Percentiles rank a stretch among this genome's conserved stretches.
Conservation (phyloP, 2,329 filamentous ascomycete genomes). For the Colletotrichum costaricense region DNA sequence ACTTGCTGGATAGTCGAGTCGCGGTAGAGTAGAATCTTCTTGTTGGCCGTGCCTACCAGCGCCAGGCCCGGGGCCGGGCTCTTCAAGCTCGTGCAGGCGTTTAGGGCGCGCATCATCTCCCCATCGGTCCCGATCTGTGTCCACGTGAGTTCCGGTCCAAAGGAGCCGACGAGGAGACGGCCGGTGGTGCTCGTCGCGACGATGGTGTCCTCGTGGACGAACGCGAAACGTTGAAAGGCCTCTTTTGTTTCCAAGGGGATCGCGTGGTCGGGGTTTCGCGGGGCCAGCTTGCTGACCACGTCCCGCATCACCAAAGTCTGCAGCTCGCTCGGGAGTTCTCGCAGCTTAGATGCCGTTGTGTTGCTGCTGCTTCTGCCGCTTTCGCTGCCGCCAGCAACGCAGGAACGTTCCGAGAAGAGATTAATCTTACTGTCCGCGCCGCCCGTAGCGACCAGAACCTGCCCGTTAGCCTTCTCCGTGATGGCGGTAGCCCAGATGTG, state of each 20-base stretch:
- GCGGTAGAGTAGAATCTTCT: conserved; percentile 59
- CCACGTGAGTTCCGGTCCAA: conserved; percentile 53
- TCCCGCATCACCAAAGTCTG: conserved; percentile 47
- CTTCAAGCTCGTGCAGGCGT: conserved; percentile 60
- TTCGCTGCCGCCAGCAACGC: not conserved
- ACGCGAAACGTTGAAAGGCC: conserved; percentile 72
- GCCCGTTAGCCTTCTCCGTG: conserved; percentile 41
- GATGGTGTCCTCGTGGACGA: conserved; percentile 64
- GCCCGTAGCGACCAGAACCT: conserved; percentile 73
- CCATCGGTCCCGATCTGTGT: conserved; percentile 51
- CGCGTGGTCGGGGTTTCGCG: conserved; percentile 45
- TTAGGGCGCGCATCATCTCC: conserved; percentile 50
- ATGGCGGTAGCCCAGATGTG: conserved; percentile 85
- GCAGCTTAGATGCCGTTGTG: not conserved
- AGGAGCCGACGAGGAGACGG: conserved; percentile 61
- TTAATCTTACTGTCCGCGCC: conserved; percentile 83
- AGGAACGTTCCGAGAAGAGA: conserved; percentile 49
- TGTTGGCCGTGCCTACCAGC: conserved; percentile 61
- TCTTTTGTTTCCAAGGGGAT: conserved; percentile 45
- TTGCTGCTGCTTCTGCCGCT: too few species aligned
- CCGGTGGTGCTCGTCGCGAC: conserved; percentile 72
- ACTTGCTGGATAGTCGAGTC: conserved; percentile 47
- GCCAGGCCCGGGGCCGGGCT: conserved; percentile 51
- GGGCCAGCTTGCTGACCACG: conserved; percentile 40
- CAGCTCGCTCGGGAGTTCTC: conserved; percentile 27